phyloP scores from a whole-genome alignment of 305 asterid species.

The Fraxinus paxiana region DNA sequence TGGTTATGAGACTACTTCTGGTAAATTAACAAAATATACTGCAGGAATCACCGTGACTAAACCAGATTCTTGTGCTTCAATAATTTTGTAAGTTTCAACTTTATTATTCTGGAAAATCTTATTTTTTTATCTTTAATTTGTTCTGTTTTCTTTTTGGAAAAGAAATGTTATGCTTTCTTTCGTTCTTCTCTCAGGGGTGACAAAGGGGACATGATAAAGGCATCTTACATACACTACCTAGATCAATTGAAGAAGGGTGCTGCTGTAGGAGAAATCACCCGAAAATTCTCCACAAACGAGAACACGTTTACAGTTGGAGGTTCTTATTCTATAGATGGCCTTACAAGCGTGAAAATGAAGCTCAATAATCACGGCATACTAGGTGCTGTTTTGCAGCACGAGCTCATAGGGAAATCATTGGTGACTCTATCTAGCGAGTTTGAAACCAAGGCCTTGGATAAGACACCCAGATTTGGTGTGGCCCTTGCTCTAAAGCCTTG shows the following conservation, averaged over 20 bases:
- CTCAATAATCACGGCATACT: slow-evolving; percentile 54
- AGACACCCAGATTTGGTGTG: slow-evolving; percentile 51
- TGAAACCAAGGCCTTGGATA: slow-evolving; percentile 57
- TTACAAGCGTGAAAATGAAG: slow-evolving; percentile 42
- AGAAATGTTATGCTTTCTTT: not conserved
- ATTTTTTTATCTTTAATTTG: not conserved
- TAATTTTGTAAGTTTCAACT: slow-evolving; percentile 60
- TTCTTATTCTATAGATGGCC: slow-evolving; percentile 42
- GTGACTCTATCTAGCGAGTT: slow-evolving; percentile 48
- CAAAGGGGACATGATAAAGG: slow-evolving; percentile 50
- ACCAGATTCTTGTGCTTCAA: slow-evolving; percentile 72
- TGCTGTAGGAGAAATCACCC: slow-evolving; percentile 45
- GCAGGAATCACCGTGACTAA: slow-evolving; percentile 65
- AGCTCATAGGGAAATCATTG: slow-evolving; percentile 41
- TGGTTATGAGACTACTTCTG: slow-evolving; percentile 57
- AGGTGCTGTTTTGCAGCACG: slow-evolving; percentile 53
- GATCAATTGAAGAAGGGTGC: slow-evolving; percentile 40
- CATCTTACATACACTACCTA: slow-evolving; percentile 43
- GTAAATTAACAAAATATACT: slow-evolving; percentile 53
- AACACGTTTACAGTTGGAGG: slow-evolving; percentile 58
- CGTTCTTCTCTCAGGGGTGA: slow-evolving; percentile 36
- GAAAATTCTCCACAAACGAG: slow-evolving; percentile 52
- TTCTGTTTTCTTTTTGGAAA: not conserved
- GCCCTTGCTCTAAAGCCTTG: slow-evolving; percentile 54
- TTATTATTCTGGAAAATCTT: not conserved